Evolutionary conservation across 164 flowering plant genomes (phyloP).

Genomic region (Buxus sempervirens): DNA sequence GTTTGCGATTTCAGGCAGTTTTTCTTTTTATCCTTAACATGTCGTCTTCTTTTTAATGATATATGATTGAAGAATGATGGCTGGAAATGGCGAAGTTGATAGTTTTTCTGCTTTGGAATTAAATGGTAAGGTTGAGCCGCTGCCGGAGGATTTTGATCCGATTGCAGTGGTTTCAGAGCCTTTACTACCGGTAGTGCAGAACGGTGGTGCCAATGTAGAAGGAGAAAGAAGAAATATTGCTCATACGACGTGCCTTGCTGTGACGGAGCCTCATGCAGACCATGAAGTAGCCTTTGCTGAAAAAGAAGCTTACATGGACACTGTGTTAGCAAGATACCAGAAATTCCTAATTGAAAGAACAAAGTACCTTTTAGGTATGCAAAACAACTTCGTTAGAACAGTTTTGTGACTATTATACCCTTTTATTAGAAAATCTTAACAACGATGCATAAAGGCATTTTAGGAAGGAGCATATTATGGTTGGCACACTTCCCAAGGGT

Average conservation of each 20-base stretch:
- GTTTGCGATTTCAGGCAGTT: too few species aligned
- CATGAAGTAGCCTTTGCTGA: conserved; percentile 71
- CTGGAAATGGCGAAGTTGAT: neutral
- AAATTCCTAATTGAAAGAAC: conserved; percentile 53
- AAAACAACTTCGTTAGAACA: neutral
- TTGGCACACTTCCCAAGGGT: too few species aligned
- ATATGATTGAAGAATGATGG: conserved; percentile 18
- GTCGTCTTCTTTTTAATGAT: conserved; percentile 11
- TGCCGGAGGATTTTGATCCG: conserved; percentile 30
- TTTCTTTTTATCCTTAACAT: too few species aligned
- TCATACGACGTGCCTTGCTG: conserved; percentile 50
- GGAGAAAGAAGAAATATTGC: conserved; percentile 39
- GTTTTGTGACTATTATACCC: too few species aligned
- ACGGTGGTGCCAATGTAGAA: neutral
- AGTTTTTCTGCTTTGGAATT: neutral
- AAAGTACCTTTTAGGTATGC: conserved; percentile 61
- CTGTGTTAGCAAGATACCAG: conserved; percentile 61
- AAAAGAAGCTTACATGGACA: conserved; percentile 69
- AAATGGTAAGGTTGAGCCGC: neutral
- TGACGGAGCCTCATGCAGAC: conserved; percentile 68
- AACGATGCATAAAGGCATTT: too few species aligned
- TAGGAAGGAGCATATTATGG: too few species aligned
- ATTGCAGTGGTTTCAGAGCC: conserved; percentile 16
- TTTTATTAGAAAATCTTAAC: too few species aligned
- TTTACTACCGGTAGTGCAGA: too few species aligned